phyloP scores from a whole-genome alignment of 176 grass and related monocot genomes.

The Carex parvula region DNA sequence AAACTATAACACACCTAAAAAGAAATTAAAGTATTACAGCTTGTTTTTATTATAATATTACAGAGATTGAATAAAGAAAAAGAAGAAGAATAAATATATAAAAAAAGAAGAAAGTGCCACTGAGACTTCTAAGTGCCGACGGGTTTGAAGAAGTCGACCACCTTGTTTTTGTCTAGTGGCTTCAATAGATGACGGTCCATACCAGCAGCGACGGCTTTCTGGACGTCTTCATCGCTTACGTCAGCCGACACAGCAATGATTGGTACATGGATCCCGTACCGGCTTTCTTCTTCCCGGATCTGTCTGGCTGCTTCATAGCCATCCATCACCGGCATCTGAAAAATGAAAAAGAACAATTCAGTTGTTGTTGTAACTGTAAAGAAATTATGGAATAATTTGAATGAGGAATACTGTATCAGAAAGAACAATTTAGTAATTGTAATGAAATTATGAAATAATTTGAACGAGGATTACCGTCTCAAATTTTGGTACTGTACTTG shows the following conservation, averaged over 20 bases:
- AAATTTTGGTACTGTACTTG: conserved; percentile 6
- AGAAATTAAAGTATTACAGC: neutral
- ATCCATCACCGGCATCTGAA: conserved; percentile 73
- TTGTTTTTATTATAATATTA: neutral
- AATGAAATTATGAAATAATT: conserved; percentile 1
- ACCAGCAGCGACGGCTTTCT: conserved; percentile 27
- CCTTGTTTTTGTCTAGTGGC: conserved; percentile 26
- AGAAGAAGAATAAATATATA: neutral
- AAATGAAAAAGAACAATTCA: conserved; percentile 3
- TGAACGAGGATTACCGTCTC: neutral
- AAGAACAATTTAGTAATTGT: neutral
- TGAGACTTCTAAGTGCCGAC: neutral
- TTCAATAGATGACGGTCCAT: conserved; percentile 69
- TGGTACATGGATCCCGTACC: conserved; percentile 33
- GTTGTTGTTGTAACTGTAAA: neutral
- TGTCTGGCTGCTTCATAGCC: conserved; percentile 67
- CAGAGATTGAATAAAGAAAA: neutral
- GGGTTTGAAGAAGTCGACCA: conserved; percentile 30
- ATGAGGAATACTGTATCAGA: neutral
- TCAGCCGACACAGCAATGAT: conserved; percentile 69
- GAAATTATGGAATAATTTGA: neutral
- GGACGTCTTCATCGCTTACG: conserved; percentile 31
- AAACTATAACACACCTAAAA: neutral
- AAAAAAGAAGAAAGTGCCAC: neutral
- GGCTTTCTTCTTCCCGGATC: conserved; percentile 61